Evolutionary conservation across 306 rosid species (phyloP).

Genomic region (Malus sieversii): DNA sequence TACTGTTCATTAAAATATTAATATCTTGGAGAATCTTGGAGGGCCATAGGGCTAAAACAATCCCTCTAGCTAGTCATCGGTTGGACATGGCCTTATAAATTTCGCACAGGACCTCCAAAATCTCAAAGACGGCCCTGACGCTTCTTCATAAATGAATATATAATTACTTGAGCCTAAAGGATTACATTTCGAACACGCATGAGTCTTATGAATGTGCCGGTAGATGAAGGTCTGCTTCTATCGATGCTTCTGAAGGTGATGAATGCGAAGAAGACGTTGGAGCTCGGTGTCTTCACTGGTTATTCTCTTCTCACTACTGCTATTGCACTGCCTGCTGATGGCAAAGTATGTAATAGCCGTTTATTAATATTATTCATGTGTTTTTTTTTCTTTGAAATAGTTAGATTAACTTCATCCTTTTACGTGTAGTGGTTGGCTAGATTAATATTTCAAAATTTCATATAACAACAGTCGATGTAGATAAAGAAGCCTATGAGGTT

Average conservation of each 20-base stretch:
- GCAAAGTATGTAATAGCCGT: constrained; percentile 13
- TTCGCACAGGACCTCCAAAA: too few species aligned
- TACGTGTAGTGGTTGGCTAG: not conserved
- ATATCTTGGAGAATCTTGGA: too few species aligned
- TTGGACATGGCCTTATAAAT: too few species aligned
- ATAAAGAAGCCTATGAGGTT: constrained; percentile 35
- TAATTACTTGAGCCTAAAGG: not conserved
- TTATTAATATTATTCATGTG: too few species aligned
- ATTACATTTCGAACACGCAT: constrained; percentile 10
- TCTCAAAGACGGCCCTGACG: too few species aligned
- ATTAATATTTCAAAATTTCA: not conserved
- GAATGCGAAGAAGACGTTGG: constrained; percentile 56
- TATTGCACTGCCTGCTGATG: constrained; percentile 46
- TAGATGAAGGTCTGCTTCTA: constrained; percentile 45
- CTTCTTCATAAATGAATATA: not conserved
- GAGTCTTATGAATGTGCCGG: constrained; percentile 39
- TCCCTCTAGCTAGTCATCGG: too few species aligned
- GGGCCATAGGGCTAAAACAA: too few species aligned
- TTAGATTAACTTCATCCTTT: not conserved
- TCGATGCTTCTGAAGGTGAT: constrained; percentile 43
- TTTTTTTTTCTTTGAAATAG: not conserved
- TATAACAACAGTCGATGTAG: constrained; percentile 35
- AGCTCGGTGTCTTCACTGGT: constrained; percentile 58
- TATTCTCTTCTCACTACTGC: constrained; percentile 66
- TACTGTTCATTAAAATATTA: too few species aligned